These are phyloP conservation scores for Monosporascus sp. DNA, from an alignment of 2,329 filamentous ascomycete genomes.

Conservation along the genomic window DNA sequence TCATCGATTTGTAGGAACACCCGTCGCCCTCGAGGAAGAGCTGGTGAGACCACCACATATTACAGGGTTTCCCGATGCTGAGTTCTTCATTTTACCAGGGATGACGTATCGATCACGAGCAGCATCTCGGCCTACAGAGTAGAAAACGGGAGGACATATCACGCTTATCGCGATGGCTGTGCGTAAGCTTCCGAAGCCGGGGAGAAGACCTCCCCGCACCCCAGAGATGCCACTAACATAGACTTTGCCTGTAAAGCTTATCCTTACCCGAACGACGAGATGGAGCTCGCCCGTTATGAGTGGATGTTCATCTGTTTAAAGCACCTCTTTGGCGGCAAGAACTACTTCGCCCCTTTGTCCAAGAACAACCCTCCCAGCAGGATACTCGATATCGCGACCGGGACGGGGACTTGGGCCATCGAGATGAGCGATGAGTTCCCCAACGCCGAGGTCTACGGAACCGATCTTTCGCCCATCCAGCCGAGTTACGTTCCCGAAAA, in stretches of 20 bases:
- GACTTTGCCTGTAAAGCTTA: constrained; percentile 30
- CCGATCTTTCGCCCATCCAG: constrained; percentile 64
- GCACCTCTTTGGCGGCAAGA: constrained; percentile 29
- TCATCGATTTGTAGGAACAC: constrained; percentile 8
- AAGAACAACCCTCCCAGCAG: constrained; percentile 28
- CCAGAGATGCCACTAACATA: constrained; percentile 2
- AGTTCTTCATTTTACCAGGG: constrained; percentile 6
- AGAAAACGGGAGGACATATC: constrained; percentile 38
- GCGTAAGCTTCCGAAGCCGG: constrained; percentile 15
- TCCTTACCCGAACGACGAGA: constrained; percentile 39
- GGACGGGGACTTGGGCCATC: constrained; percentile 57
- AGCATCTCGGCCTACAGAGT: constrained; percentile 18
- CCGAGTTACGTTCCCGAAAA: constrained; percentile 63
- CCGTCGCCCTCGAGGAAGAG: constrained; percentile 5
- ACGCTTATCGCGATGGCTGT: constrained; percentile 43
- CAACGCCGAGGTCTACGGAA: constrained; percentile 52
- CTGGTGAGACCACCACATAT: not conserved
- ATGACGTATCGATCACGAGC: constrained; percentile 18
- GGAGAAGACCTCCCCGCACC: too few relatives aligned
- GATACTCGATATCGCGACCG: constrained; percentile 38
- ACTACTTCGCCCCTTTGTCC: constrained; percentile 39
- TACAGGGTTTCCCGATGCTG: not conserved
- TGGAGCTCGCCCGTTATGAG: constrained; percentile 36
- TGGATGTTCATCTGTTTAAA: constrained; percentile 34
- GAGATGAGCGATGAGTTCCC: constrained; percentile 62